Evolutionary conservation across 2,329 filamentous ascomycete species (phyloP).

Genomic region (Didymella keratinophila): DNA sequence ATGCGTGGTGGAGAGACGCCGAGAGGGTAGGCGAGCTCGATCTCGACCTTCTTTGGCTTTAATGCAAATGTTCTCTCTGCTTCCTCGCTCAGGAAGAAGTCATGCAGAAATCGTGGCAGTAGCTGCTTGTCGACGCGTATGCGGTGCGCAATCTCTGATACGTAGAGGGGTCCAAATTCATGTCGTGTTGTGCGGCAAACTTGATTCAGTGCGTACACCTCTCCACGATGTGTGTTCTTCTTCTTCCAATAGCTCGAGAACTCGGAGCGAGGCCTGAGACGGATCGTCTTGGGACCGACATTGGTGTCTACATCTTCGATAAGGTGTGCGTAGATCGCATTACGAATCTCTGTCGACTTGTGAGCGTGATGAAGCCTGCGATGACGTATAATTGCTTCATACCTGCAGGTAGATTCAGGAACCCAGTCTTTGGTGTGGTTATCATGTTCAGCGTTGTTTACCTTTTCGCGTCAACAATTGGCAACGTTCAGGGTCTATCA

Average conservation of each 20-base stretch:
- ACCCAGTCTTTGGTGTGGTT: neutral
- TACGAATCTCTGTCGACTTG: constrained; percentile 7
- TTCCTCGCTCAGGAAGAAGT: neutral
- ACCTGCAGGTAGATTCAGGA: constrained; percentile 11
- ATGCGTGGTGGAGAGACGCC: neutral
- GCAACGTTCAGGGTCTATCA: constrained; percentile 2
- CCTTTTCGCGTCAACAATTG: neutral
- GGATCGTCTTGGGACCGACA: constrained; percentile 13
- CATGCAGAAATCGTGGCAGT: neutral
- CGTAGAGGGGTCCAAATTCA: constrained; percentile 16
- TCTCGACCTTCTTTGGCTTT: constrained; percentile 9
- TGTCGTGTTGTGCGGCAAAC: constrained; percentile 7
- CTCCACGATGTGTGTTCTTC: constrained; percentile 12
- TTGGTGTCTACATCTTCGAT: constrained; percentile 20
- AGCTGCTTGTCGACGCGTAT: constrained; percentile 4
- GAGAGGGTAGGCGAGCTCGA: constrained; percentile 5
- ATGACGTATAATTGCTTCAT: neutral
- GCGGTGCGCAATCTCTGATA: constrained; percentile 8
- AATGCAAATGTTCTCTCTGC: neutral
- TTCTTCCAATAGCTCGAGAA: constrained; percentile 11
- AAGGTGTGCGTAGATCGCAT: constrained; percentile 8
- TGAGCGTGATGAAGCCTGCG: neutral
- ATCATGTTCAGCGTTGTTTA: constrained; percentile 1
- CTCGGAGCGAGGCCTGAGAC: constrained; percentile 5
- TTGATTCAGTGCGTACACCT: constrained; percentile 12